phyloP scores from a whole-genome alignment of 164 flowering plant genomes.

The Liriodendron chinense region DNA sequence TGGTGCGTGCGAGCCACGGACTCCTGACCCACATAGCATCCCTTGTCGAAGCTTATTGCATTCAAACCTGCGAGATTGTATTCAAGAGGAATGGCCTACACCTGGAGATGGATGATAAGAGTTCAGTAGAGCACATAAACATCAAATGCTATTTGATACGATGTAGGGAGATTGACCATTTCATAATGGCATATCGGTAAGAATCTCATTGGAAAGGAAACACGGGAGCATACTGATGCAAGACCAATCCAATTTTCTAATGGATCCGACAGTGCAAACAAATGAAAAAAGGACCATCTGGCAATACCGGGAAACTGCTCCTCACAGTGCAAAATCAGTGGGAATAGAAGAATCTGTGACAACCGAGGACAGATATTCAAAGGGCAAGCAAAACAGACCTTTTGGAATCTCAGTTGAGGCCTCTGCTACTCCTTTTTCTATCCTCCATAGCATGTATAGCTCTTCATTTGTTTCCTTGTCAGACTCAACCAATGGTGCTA shows the following conservation, averaged over 20 bases:
- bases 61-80: conserved; percentile 84
- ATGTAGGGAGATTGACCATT: too few species aligned
- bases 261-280: background rate
- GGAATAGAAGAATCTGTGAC: background rate
- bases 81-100: conserved; percentile 91
- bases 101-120: conserved; percentile 32
- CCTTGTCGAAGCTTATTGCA: conserved; percentile 93
- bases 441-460: conserved; percentile 69
- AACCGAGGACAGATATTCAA: background rate
- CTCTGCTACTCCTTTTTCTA: conserved; percentile 92
- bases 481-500: conserved; percentile 90
- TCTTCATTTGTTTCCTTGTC: conserved; percentile 76
- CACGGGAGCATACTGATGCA: background rate
- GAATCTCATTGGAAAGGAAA: background rate
- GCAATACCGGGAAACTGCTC: background rate
- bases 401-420: conserved; percentile 89
- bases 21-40: conserved; percentile 97
- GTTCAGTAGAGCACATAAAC: background rate
- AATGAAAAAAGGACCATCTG: background rate
- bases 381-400: conserved; percentile 37
- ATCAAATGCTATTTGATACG: background rate
- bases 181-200: too few species aligned
- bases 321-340: background rate
- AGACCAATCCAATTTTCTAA: background rate
- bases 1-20: conserved; percentile 89